Percentiles rank a stretch among this genome's conserved stretches.
These are phyloP conservation scores for Phaeosphaeriaceae sp. DNA, from an alignment of 2,329 filamentous ascomycete genomes.

Conservation along the genomic window DNA sequence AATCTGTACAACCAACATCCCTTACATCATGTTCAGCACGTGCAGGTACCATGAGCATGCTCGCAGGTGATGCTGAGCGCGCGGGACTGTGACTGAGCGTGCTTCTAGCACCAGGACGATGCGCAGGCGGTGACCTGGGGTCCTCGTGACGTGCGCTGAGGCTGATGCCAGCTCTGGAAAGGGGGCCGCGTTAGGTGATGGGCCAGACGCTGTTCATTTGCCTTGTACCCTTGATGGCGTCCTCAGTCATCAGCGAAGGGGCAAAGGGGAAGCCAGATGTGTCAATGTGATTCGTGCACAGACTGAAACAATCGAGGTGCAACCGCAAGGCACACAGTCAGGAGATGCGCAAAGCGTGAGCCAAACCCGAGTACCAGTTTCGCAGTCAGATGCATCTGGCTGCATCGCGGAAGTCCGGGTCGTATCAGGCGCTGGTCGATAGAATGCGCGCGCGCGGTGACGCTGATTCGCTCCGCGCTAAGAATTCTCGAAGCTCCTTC, in stretches of 20 bases:
- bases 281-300: neutral
- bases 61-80: neutral
- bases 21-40: neutral
- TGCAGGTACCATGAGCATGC: neutral
- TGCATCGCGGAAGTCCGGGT: slow-evolving; percentile 1
- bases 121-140: slow-evolving; percentile 1
- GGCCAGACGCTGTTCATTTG: neutral
- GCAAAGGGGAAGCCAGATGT: neutral
- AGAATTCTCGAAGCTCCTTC: slow-evolving; percentile 25
- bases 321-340: too few species aligned
- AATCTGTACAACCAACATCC: neutral
- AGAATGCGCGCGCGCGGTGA: neutral
- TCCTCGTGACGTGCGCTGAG: slow-evolving; percentile 1
- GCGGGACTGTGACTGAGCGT: neutral
- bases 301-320: too few species aligned
- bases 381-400: neutral
- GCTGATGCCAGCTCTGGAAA: slow-evolving; percentile 8
- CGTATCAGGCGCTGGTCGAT: neutral
- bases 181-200: neutral
- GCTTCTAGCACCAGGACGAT: neutral
- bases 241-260: neutral
- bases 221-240: slow-evolving; percentile 2
- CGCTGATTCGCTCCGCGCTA: slow-evolving; percentile 18
- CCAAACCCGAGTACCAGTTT: neutral
- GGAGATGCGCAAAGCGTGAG: too few species aligned